phyloP scores from a whole-genome alignment of 2,329 filamentous ascomycete genomes.

The Dryadomyces quercivorus region DNA sequence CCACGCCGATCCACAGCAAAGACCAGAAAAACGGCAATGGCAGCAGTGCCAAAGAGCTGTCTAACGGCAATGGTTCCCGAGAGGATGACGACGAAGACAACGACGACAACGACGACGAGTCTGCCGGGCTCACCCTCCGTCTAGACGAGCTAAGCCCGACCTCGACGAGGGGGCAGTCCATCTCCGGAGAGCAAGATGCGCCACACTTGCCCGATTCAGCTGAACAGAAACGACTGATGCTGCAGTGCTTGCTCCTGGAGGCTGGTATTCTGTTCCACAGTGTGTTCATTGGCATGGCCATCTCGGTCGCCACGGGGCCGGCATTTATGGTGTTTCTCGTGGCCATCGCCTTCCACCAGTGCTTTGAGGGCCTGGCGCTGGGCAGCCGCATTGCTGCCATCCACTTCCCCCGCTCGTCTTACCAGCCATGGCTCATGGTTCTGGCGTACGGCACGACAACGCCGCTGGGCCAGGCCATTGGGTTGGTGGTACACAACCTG shows the following conservation, averaged over 20 bases:
- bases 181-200: conserved; percentile 12
- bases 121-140: conserved; percentile 41
- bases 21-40: background rate
- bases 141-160: conserved; percentile 44
- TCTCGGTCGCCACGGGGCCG: conserved; percentile 68
- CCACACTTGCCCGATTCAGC: conserved; percentile 29
- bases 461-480: conserved; percentile 73
- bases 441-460: conserved; percentile 66
- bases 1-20: conserved; percentile 26
- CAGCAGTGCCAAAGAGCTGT: conserved; percentile 5
- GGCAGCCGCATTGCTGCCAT: conserved; percentile 77
- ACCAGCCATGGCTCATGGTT: conserved; percentile 75
- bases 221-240: conserved; percentile 52
- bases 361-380: conserved; percentile 77
- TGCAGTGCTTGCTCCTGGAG: conserved; percentile 71
- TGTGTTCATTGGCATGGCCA: conserved; percentile 77
- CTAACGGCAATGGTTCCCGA: conserved; percentile 12
- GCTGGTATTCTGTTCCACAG: conserved; percentile 78
- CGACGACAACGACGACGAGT: conserved; percentile 37
- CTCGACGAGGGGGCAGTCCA: background rate
- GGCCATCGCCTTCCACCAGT: conserved; percentile 76
- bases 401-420: conserved; percentile 60
- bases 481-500: conserved; percentile 61
- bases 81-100: conserved; percentile 25
- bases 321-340: conserved; percentile 70